Evolutionary conservation across 176 grass and related monocot genomes (phyloP).

Genomic region (Ananas comosus): DNA sequence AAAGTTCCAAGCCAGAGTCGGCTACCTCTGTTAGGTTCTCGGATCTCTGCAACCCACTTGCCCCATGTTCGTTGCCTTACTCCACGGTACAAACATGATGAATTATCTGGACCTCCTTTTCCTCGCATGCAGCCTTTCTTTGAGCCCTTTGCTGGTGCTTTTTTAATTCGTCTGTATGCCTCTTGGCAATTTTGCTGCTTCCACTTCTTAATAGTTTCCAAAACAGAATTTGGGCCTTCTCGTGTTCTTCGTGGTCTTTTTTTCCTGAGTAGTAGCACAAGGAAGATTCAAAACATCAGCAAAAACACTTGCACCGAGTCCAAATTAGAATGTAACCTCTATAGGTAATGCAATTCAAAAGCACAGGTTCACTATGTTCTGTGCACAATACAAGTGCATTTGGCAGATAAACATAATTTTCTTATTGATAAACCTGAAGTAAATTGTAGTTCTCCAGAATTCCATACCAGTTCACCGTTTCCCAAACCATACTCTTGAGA

Average conservation of each 20-base stretch:
- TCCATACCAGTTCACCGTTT: too few relatives aligned
- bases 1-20: conserved; percentile 93
- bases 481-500: too few relatives aligned
- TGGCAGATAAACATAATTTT: too few relatives aligned
- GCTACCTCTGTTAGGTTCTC: conserved; percentile 53
- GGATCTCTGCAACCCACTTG: conserved; percentile 95
- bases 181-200: conserved; percentile 47
- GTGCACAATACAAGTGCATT: too few relatives aligned
- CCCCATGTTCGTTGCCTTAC: conserved; percentile 90
- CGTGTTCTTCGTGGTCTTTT: conserved; percentile 55
- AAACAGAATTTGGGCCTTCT: conserved; percentile 49
- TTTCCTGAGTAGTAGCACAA: conserved; percentile 27
- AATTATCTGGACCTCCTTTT: conserved; percentile 86
- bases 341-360: too few relatives aligned
- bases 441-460: too few relatives aligned
- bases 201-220: conserved; percentile 48
- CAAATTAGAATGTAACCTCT: not conserved
- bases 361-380: too few relatives aligned
- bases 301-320: not conserved
- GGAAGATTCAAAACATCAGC: not conserved
- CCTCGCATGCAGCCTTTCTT: conserved; percentile 96
- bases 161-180: conserved; percentile 21
- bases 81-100: conserved; percentile 50
- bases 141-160: conserved; percentile 76
- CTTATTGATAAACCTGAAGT: too few relatives aligned